Base-by-base conservation (phyloP, 2,329 filamentous ascomycete genomes). In the Cladosporium austrohemisphaericum region DNA sequence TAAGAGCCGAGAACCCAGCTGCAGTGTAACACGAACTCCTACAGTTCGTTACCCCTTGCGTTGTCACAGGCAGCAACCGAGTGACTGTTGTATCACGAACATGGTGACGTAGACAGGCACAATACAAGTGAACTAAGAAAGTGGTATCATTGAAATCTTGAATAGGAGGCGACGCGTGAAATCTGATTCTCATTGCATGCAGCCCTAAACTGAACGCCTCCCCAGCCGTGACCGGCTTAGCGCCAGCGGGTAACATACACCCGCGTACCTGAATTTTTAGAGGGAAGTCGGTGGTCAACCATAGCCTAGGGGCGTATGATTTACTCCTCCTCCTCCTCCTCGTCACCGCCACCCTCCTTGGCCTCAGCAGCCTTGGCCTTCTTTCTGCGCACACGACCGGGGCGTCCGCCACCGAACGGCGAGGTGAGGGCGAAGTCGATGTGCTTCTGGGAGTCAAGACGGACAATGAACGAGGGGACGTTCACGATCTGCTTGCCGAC, bases 401-500 rank as follows among this genome's bases (percentile, higher is more conserved):
- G 89, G 68, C 93, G 91, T 72, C 93, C 93, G 73, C 91, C 91
- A 77, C 93, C 93, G 69, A 95, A 96, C 73, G 93, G 92, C 72
- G 92, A 97, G 77, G 86, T 94, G 62, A 98, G 84, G 58, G 93
- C 83, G 75, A 98, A 97, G 83, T 98, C 93, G 69, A 98, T 97
- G 86, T 98, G 93, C 88, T 98, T 98, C 86, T 98, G 93, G 68
- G 91, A 96, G 83, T 98, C 93, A 71, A 98, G 89, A 79, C 93
- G 93, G 76, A 98, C 93, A 73, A 98, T 86, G 86, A 95, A 98
- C 50, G 92, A 97, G 61, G 93, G 93, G 55, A 98, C 93, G 78
- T 98, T 98, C 83, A 98, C 93, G 73, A 98, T 97, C 83, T 98
- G 93, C 88, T 98, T 98, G 78, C 93, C 93, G 72, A 98, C 93